These are phyloP conservation scores for Pythium vanterpoolii DNA, from an alignment of 352 stramenopile species.

Conservation along the genomic window DNA sequence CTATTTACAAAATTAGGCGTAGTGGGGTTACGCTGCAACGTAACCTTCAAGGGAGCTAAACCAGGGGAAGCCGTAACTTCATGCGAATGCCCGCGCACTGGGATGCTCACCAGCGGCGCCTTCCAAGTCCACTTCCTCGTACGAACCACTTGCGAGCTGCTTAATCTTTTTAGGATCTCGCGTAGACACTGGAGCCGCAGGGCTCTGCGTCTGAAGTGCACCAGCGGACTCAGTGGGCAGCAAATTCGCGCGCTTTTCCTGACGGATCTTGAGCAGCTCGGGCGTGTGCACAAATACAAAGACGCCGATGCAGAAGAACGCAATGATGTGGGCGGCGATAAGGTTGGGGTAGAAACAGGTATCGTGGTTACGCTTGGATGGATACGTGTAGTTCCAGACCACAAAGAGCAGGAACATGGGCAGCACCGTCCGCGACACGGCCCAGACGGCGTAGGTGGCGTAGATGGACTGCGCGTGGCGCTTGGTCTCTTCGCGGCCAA, in stretches of 20 bases:
- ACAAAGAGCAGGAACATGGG: constrained; percentile 74
- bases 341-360: constrained; percentile 78
- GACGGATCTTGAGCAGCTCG: constrained; percentile 38
- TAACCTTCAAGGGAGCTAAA: background rate
- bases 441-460: constrained; percentile 71
- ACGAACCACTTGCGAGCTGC: constrained; percentile 26
- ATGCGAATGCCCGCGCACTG: constrained; percentile 20
- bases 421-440: constrained; percentile 63
- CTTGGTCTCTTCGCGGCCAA: constrained; percentile 61
- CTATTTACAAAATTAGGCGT: constrained; percentile 28
- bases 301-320: constrained; percentile 76
- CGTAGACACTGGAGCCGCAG: constrained; percentile 13
- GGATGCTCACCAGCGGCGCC: constrained; percentile 4
- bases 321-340: constrained; percentile 71
- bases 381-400: constrained; percentile 72
- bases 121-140: constrained; percentile 24
- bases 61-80: background rate
- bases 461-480: constrained; percentile 70
- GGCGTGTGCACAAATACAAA: constrained; percentile 83
- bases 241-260: constrained; percentile 12
- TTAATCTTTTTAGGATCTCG: constrained; percentile 24
- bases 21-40: constrained; percentile 5
- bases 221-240: constrained; percentile 4
- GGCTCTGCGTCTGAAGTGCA: background rate
- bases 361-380: constrained; percentile 67